Base-by-base conservation (phyloP, 2,329 filamentous ascomycete species). In the Aspergillus versicolor region DNA sequence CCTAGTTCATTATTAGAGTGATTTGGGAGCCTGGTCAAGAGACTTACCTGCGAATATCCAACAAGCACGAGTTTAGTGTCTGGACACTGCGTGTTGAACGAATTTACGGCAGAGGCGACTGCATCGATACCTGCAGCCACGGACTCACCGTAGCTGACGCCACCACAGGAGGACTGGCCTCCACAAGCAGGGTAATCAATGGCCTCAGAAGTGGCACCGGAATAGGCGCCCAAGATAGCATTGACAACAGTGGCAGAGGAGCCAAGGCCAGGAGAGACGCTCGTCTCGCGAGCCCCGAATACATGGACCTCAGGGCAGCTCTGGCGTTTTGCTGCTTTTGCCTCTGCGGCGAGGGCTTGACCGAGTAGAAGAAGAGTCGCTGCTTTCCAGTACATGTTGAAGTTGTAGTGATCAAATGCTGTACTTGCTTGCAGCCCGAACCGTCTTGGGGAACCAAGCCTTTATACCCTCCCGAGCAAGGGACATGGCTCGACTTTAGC, bases 111-210 rank as follows among this genome's bases (percentile, higher is more conserved):
- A 38, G 73, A 80, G 2, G 83, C 81, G 4, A 86, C 85, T 11
- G 85, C 84, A 7, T 75, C 66, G 4, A 83, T 85, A 40, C 86
- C 86, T 55, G 83, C 78, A 4, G 75, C 67, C 0, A 82, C 84
- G 7, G 85, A 88, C 63, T 79, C 80, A 2, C 79, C 83, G 63
- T 89, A 89, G 30, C 42, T 53, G 19, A 9, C 8, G 13, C 51
- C 42, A 6, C 51, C 51, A 22, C 51, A 53, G 5, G 51, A 53
- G 65, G 78, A 80, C 63, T 84, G 80, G 5, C 86, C 86, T 56
- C 86, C 86, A 42, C 84, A 87, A 2, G 87, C 87, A 38, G 87
- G 83, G 63, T 86, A 85, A 40, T 58, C 67, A 60, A 86, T 84
- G 17, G 83, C 79, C 60, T 84, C 82, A 1, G 82, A 73, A 0